Evolutionary conservation across 768 basidiomycete genomes (phyloP), one percentile per base, ranked within the genome.

Genomic region (Termitomyces sp.): DNA sequence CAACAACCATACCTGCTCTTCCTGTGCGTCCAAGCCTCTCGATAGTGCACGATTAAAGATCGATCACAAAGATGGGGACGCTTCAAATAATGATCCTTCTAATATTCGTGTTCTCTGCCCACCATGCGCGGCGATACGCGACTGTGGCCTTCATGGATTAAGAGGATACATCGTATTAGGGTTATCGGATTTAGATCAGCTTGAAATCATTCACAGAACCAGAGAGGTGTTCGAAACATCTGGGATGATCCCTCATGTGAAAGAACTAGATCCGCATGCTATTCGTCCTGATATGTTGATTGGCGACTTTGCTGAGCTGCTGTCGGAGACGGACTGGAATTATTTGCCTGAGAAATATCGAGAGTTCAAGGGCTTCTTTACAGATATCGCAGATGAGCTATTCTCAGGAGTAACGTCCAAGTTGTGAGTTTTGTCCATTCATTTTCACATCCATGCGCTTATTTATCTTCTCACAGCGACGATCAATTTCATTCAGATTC

Each of bases 161-260:
- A 26, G 30, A 22, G 56, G 59, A 5, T 56, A 56, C 30, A 13
- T 63, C 2, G n/a, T 28, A 16, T 30, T 63, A 1, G 45, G 48
- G 10, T 48, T 33, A 7, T 63, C 64, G 2, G 58, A 57, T 28
- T 36, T 63, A 40, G 60, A 63, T 22, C 64, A 65, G 52, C 46
- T 52, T 13, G 62, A 65, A 26, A 65, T 65, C 30, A 32, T 65
- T 5, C 36, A 58, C 28, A 63, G 38, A 43, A 65, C 62, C n/a
- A 57, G 62, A 8, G 49, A 48, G 14, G 44, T 53, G 14, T 61
- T 63, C 26, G 63, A 60, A 48, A 40, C 38, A 16, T 32, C 54
- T 20, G 64, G 63, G 14, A 22, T 14, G 2, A 57, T 62, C 35
- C 63, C 63, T 41, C 49, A 20, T 20, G 52, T 62, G 26, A 38